Conservation (phyloP, 75 land plant species). For the Ceratopteris richardii region DNA sequence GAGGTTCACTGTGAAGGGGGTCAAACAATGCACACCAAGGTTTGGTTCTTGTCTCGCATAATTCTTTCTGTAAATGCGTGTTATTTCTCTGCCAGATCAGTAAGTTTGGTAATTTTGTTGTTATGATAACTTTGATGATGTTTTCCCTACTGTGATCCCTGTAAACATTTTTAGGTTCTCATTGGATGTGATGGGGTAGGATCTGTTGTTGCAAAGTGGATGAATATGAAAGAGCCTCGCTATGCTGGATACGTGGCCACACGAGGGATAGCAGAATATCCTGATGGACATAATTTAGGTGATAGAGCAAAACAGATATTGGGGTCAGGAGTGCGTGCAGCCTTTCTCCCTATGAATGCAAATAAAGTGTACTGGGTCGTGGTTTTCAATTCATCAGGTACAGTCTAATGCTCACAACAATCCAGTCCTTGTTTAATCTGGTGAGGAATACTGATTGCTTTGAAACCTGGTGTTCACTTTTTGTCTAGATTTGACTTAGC, state of each 20-base stretch:
- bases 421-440: no score
- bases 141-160: not conserved
- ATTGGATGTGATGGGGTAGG: slow-evolving; percentile 90
- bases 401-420: no score
- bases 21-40: slow-evolving; percentile 47
- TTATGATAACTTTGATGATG: not conserved
- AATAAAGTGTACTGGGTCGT: slow-evolving; percentile 41
- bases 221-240: slow-evolving; percentile 25
- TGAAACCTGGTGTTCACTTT: no score
- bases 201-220: slow-evolving; percentile 55
- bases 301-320: slow-evolving; percentile 16
- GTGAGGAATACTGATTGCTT: no score
- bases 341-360: slow-evolving; percentile 21
- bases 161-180: slow-evolving; percentile 27
- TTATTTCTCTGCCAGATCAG: not conserved
- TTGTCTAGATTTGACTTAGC: no score
- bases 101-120: no score
- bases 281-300: slow-evolving; percentile 25
- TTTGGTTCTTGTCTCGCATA: slow-evolving; percentile 3
- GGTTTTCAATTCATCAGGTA: slow-evolving; percentile 11
- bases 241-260: slow-evolving; percentile 26
- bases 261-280: slow-evolving; percentile 30
- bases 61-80: not conserved
- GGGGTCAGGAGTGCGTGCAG: slow-evolving; percentile 27
- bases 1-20: slow-evolving; percentile 48